These are phyloP conservation scores for Atractiella rhizophila DNA, from an alignment of 768 basidiomycete species.

Conservation along the genomic window DNA sequence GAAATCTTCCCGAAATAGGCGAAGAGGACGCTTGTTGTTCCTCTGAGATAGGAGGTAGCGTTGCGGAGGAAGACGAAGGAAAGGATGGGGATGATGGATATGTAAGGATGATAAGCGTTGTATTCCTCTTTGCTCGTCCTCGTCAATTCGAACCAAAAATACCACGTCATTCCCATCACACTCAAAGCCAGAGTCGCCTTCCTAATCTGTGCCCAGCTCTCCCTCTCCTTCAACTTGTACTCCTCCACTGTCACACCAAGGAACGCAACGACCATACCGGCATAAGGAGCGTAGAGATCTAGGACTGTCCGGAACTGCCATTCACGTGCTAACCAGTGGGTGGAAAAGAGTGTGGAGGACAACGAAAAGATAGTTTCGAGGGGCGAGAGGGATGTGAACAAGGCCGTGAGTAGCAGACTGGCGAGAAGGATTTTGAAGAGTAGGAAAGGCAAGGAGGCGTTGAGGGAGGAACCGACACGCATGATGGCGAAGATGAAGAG, in stretches of 20 bases:
- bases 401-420: slow-evolving; percentile 35
- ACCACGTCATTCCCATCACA: slow-evolving; percentile 39
- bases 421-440: slow-evolving; percentile 44
- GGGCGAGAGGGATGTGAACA: slow-evolving; percentile 39
- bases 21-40: slow-evolving; percentile 41
- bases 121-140: slow-evolving; percentile 61
- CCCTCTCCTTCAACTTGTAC: slow-evolving; percentile 39
- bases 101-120: slow-evolving; percentile 60
- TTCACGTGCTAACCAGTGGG: slow-evolving; percentile 61
- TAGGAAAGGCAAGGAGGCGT: slow-evolving; percentile 42
- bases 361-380: slow-evolving; percentile 39
- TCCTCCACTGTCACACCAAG: slow-evolving; percentile 51
- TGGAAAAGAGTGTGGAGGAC: slow-evolving; percentile 39
- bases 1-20: slow-evolving; percentile 65
- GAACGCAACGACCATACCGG: slow-evolving; percentile 56
- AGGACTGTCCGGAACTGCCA: slow-evolving; percentile 72
- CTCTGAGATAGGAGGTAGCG: slow-evolving; percentile 42
- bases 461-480: slow-evolving; percentile 41
- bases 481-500: slow-evolving; percentile 62
- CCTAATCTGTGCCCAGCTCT: slow-evolving; percentile 34
- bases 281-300: slow-evolving; percentile 70
- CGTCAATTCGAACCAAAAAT: slow-evolving; percentile 51
- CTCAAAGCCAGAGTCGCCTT: slow-evolving; percentile 32
- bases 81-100: slow-evolving; percentile 53
- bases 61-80: slow-evolving; percentile 56